These are phyloP conservation scores for Ogataea allantospora DNA, from an alignment of 805 yeast species.

Conservation along the genomic window DNA sequence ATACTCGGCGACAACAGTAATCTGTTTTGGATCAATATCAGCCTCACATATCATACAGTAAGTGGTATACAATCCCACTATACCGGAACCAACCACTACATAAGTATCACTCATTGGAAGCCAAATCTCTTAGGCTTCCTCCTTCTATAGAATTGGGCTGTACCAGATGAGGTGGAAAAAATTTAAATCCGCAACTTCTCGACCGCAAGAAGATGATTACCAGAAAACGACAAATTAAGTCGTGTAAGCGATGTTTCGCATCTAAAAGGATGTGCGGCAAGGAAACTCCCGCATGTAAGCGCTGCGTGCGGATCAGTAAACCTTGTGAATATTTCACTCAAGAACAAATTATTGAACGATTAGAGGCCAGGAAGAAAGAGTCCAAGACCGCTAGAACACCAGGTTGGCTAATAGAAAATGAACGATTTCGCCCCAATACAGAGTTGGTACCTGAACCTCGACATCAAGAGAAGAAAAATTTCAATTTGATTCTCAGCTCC, in stretches of 20 bases:
- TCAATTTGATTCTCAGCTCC: slow-evolving; percentile 21
- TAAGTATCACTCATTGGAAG: slow-evolving; percentile 9
- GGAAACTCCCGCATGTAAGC: slow-evolving; percentile 13
- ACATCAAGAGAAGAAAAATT: slow-evolving; percentile 19
- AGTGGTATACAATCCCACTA: slow-evolving; percentile 64
- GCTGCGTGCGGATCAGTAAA: slow-evolving; percentile 15
- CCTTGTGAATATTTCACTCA: slow-evolving; percentile 22
- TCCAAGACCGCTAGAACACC: background rate
- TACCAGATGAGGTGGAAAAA: background rate
- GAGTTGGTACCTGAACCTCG: slow-evolving; percentile 20
- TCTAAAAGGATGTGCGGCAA: slow-evolving; percentile 24
- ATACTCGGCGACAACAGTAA: slow-evolving; percentile 61
- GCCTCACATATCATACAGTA: slow-evolving; percentile 44
- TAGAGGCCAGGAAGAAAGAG: slow-evolving; percentile 3
- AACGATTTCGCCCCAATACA: slow-evolving; percentile 4
- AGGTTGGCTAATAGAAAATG: slow-evolving; percentile 1
- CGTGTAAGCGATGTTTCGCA: slow-evolving; percentile 22
- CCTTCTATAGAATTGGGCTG: background rate
- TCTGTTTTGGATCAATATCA: slow-evolving; percentile 35
- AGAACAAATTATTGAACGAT: slow-evolving; percentile 12
- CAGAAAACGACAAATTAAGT: slow-evolving; percentile 18
- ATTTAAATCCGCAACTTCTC: background rate
- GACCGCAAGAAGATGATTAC: slow-evolving; percentile 11
- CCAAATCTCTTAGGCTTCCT: background rate
- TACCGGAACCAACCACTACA: slow-evolving; percentile 54